A percentile compares a stretch with the other conserved stretches of the same genome.
Evolutionary conservation across 345 rosid genomes (phyloP).

Genomic region (Citrus australasica): DNA sequence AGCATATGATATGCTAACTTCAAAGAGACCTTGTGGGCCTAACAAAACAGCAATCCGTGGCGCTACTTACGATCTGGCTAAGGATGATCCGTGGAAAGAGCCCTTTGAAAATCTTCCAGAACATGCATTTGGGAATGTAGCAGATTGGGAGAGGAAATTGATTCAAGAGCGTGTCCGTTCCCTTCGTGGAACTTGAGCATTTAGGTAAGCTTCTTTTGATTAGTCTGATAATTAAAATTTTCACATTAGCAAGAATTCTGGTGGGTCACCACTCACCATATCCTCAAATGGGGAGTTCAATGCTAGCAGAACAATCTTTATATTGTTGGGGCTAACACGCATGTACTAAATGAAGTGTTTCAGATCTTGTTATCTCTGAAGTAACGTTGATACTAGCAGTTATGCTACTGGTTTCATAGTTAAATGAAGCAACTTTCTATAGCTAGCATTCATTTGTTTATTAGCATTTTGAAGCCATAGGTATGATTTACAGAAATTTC

Average conservation of each 20-base stretch:
- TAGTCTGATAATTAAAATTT: not conserved
- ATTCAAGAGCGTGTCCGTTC: slow-evolving; percentile 65
- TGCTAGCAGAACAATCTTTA: no score
- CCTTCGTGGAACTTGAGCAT: slow-evolving; percentile 53
- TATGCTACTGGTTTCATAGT: no score
- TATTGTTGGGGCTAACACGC: not conserved
- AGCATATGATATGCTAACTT: slow-evolving; percentile 64
- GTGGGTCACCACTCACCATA: not conserved
- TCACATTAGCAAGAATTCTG: not conserved
- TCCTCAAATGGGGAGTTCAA: no score
- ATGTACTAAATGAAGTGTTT: not conserved
- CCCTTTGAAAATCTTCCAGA: slow-evolving; percentile 79
- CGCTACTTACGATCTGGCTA: slow-evolving; percentile 85
- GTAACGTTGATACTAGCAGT: not conserved
- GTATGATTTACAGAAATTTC: not conserved
- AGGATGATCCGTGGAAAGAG: slow-evolving; percentile 76
- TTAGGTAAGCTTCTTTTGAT: slow-evolving; percentile 9
- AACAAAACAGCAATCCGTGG: slow-evolving; percentile 69
- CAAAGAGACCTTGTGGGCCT: slow-evolving; percentile 84
- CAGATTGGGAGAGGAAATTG: slow-evolving; percentile 89
- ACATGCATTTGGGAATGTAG: slow-evolving; percentile 65
- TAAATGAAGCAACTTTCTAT: no score
- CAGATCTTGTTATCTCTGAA: not conserved
- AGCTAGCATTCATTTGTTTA: no score
- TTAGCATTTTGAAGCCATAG: not conserved